phyloP scores from a whole-genome alignment of 2,329 filamentous ascomycete species.

The Colletotrichum sp. region DNA sequence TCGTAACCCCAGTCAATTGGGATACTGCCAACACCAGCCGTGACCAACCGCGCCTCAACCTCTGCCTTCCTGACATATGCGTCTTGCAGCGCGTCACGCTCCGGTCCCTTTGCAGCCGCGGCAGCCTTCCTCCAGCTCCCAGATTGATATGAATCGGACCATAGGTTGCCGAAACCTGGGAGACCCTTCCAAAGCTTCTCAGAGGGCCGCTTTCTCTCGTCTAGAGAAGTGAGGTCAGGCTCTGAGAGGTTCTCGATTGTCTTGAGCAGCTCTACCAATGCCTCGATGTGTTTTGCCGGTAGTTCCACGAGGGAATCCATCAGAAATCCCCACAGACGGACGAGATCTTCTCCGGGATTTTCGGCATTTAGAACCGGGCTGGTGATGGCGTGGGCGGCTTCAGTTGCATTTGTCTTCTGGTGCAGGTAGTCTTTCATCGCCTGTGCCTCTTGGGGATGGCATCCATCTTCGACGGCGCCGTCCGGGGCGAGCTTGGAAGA shows the following conservation, averaged over 20 bases:
- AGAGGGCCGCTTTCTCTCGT: not conserved
- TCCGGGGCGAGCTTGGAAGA: not conserved
- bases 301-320: not conserved
- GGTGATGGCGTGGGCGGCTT: not conserved
- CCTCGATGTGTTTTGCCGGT: not conserved
- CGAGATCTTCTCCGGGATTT: not conserved
- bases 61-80: not conserved
- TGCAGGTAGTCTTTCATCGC: not conserved
- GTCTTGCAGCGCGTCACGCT: not conserved
- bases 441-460: not conserved
- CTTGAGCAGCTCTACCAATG: not conserved
- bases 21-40: not conserved
- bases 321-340: not conserved
- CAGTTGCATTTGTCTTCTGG: not conserved
- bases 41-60: not conserved
- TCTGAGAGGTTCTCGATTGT: not conserved
- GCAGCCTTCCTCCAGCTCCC: not conserved
- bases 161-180: not conserved
- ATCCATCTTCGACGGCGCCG: not conserved
- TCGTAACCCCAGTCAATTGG: not conserved
- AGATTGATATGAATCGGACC: not conserved
- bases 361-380: not conserved
- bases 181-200: not conserved
- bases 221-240: not conserved
- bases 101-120: fast-evolving